Evolutionary conservation across 495 filamentous ascomycete species (phyloP).

Genomic region (Neurospora sp.): DNA sequence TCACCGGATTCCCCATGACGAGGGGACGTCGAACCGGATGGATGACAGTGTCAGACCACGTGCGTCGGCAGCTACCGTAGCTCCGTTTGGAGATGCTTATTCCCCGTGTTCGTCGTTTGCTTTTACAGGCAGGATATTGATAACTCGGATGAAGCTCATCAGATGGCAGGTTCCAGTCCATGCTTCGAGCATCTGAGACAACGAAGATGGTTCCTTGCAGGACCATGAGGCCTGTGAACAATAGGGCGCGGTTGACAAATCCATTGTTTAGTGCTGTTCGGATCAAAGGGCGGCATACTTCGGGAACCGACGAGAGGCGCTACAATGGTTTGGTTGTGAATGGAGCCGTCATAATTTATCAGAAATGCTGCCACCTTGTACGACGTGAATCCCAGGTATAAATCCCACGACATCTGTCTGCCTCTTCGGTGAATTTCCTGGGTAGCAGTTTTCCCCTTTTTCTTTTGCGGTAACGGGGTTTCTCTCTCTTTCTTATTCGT

Average conservation of each 20-base stretch:
- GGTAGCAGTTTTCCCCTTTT: not conserved
- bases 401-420: not conserved
- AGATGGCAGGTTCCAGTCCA: not conserved
- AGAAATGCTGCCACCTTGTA: not conserved
- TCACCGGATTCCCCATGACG: not conserved
- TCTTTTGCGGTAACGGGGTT: not conserved
- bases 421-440: not conserved
- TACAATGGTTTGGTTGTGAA: not conserved
- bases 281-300: not conserved
- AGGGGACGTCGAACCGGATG: not conserved
- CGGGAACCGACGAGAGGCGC: not conserved
- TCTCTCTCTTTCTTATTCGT: not conserved
- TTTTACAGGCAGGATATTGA: not conserved
- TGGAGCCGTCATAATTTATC: not conserved
- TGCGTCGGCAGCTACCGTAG: not conserved
- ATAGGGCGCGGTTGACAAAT: not conserved
- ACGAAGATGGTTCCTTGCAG: not conserved
- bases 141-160: not conserved
- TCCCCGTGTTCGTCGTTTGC: not conserved
- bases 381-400: not conserved
- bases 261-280: not conserved
- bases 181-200: not conserved
- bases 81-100: not conserved
- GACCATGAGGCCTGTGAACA: not conserved
- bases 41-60: not conserved